These are phyloP conservation scores for Gyromitra esculenta DNA, from an alignment of 2,329 filamentous ascomycete genomes.

Conservation along the genomic window DNA sequence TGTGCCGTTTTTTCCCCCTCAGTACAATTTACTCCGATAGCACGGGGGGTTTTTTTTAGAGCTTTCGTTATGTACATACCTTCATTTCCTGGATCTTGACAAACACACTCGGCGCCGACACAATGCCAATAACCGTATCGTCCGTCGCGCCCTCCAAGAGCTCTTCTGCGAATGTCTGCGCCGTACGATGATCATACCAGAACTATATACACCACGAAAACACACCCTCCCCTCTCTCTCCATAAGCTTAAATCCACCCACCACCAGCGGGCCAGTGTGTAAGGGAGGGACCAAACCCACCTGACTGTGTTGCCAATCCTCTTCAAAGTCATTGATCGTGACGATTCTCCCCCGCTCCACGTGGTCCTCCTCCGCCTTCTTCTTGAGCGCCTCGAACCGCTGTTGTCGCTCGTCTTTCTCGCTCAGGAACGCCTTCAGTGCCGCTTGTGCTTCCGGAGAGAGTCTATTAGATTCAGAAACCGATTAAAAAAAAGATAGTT, in stretches of 20 bases:
- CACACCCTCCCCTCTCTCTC: too few relatives aligned
- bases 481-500: not conserved
- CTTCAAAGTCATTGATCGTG: slow-evolving; percentile 76
- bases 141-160: slow-evolving; percentile 71
- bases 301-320: slow-evolving; percentile 85
- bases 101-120: slow-evolving; percentile 81
- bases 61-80: slow-evolving; percentile 61
- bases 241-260: slow-evolving; percentile 17
- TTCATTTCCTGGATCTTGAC: slow-evolving; percentile 77
- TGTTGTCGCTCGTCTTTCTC: slow-evolving; percentile 75
- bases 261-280: not conserved
- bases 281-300: slow-evolving; percentile 10
- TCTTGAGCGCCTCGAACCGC: slow-evolving; percentile 74
- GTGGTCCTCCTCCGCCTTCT: slow-evolving; percentile 68
- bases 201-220: slow-evolving; percentile 62
- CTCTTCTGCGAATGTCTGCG: slow-evolving; percentile 70
- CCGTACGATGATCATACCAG: slow-evolving; percentile 82
- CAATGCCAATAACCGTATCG: slow-evolving; percentile 69
- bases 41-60: too few relatives aligned
- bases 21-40: not conserved
- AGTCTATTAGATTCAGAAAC: slow-evolving; percentile 61
- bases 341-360: slow-evolving; percentile 59
- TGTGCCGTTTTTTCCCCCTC: too few relatives aligned
- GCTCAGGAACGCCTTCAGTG: slow-evolving; percentile 77
- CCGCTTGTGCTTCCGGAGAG: slow-evolving; percentile 72